Evolutionary conservation across 208 protist genomes (phyloP), one percentile per base, ranked within the genome.

Genomic region (Crithidia sp.): DNA sequence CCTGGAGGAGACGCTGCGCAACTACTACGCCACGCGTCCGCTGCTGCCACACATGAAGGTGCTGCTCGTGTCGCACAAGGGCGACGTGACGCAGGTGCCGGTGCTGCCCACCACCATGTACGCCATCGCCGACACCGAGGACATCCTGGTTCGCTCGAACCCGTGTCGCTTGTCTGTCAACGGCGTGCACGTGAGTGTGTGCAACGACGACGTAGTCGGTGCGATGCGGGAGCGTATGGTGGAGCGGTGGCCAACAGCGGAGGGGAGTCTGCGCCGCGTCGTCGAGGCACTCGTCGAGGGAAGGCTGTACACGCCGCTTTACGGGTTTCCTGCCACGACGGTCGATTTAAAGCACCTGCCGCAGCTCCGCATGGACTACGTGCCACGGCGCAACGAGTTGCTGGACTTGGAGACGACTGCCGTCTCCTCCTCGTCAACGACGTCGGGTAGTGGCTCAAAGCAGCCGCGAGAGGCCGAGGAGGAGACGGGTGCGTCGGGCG

Each of bases 111-210:
- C 74, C 5, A 91, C 84, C 14, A 92, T 93, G 86, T 95, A 95
- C 71, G 82, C 80, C 39, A 71, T 97, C 12, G 67, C 76, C 7
- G 88, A 92, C 77, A 84, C 77, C 4, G 76, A 80, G 13, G 82
- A 87, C 62, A 77, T 97, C 8, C 72, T 83, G 36, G 67, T 94
- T n/a, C 83, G 88, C 16, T 95, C 90, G 5, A 97, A 97, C 61
- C 92, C 92, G 7, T 95, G 88, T 61, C 88, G 90, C 28, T 61
- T 97, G 17, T 66, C 83, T 6, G 69, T 95, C 47, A 89, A 92
- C 67, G 90, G 90, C n/a, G 76, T 97, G 56, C 90, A 94, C 71
- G 66, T 97, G 58, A 79, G 89, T n/a, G 85, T 97, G 28, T 94
- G 85, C 74, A 94, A 89, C 65, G 89, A 93, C 14, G 90, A 97